Conservation (phyloP, 169 alveolate species). For the Babesia bigemina region DNA sequence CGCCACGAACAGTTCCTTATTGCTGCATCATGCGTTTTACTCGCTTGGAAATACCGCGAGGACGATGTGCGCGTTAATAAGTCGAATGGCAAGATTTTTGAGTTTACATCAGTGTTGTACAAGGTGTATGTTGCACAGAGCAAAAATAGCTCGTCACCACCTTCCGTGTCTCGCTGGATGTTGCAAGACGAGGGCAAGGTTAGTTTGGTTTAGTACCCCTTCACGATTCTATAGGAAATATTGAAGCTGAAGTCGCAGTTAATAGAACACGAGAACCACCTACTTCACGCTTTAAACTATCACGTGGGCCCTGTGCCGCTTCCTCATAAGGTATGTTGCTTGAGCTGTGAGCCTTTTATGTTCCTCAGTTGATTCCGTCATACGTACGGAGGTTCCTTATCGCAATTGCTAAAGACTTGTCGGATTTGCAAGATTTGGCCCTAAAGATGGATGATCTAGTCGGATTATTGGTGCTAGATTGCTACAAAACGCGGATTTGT, state of each 20-base stretch:
- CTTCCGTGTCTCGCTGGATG: conserved; percentile 66
- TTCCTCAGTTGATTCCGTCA: conserved; percentile 38
- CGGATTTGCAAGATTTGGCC: conserved; percentile 42
- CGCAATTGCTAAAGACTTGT: conserved; percentile 37
- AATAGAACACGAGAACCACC: conserved; percentile 44
- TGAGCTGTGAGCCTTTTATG: not conserved
- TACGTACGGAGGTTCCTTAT: conserved; percentile 46
- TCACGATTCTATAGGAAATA: conserved; percentile 31
- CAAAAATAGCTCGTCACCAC: not conserved
- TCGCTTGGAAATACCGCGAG: conserved; percentile 70
- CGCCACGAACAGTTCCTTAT: conserved; percentile 56
- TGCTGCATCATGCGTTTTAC: conserved; percentile 62
- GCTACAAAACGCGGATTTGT: conserved; percentile 64
- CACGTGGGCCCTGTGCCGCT: conserved; percentile 63
- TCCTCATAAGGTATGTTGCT: conserved; percentile 50
- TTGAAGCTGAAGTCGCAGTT: conserved; percentile 51
- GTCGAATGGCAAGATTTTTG: conserved; percentile 48
- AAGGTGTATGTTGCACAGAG: conserved; percentile 51
- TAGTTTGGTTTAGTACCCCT: not conserved
- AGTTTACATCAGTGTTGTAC: conserved; percentile 46
- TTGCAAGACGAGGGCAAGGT: conserved; percentile 62
- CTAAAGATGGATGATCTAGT: conserved; percentile 33
- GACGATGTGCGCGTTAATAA: conserved; percentile 47
- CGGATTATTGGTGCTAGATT: conserved; percentile 44
- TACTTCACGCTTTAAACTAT: conserved; percentile 60